phyloP scores from a whole-genome alignment of 352 stramenopile species.

The Elongisporangium anandrum region DNA sequence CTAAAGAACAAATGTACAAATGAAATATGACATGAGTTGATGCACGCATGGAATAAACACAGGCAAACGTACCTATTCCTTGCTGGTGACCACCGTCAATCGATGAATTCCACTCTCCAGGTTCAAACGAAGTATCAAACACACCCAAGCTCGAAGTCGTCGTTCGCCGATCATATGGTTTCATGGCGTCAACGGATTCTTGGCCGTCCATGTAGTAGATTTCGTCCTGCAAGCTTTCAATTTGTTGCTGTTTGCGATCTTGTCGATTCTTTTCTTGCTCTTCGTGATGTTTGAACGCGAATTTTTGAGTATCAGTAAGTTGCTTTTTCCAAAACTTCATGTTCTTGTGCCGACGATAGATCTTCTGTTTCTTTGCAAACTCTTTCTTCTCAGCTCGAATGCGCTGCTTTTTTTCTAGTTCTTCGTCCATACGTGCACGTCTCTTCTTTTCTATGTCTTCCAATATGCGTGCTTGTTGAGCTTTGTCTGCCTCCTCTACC shows the following conservation, averaged over 20 bases:
- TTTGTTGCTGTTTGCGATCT: constrained; percentile 28
- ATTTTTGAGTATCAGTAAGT: constrained; percentile 36
- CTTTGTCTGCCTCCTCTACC: constrained; percentile 43
- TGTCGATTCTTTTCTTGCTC: constrained; percentile 9
- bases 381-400: constrained; percentile 11
- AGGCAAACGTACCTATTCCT: constrained; percentile 40
- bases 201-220: constrained; percentile 14
- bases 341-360: constrained; percentile 44
- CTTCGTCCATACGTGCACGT: constrained; percentile 25
- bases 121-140: constrained; percentile 40
- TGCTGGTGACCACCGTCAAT: constrained; percentile 30
- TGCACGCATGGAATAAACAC: not conserved
- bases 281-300: constrained; percentile 37
- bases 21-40: constrained; percentile 3
- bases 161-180: constrained; percentile 14
- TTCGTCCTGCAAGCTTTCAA: constrained; percentile 19
- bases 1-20: constrained; percentile 10
- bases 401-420: constrained; percentile 32
- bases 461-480: constrained; percentile 19
- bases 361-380: constrained; percentile 16
- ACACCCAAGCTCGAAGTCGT: constrained; percentile 48
- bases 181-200: constrained; percentile 19
- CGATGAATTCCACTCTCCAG: constrained; percentile 56
- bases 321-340: constrained; percentile 74
- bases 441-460: constrained; percentile 48